These are phyloP conservation scores for Dunaliella primolecta DNA, from an alignment of 139 green algal genomes.

Conservation along the genomic window DNA sequence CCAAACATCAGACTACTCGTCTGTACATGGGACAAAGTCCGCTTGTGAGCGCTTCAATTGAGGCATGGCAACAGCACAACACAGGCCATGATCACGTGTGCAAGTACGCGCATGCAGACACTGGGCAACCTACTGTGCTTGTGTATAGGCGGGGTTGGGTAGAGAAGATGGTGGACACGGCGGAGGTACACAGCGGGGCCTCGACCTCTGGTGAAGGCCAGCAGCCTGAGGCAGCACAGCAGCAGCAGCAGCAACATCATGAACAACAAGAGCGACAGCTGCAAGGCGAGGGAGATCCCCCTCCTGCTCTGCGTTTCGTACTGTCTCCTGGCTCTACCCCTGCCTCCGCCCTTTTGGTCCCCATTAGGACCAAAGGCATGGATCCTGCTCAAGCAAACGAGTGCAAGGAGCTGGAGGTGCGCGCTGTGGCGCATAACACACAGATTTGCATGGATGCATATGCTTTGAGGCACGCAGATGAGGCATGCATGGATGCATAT, in stretches of 20 bases:
- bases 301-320: conserved; percentile 65
- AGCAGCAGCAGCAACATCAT: conserved; percentile 7
- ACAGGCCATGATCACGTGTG: too few species aligned
- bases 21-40: too few species aligned
- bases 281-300: not conserved
- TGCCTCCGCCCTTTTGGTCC: conserved; percentile 59
- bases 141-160: conserved; percentile 61
- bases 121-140: too few species aligned
- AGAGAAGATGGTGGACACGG: conserved; percentile 82
- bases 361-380: conserved; percentile 61
- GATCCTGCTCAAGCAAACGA: conserved; percentile 4
- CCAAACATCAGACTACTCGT: too few species aligned
- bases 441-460: too few species aligned
- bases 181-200: conserved; percentile 16
- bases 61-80: too few species aligned
- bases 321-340: conserved; percentile 69
- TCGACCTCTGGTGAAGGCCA: not conserved
- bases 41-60: too few species aligned
- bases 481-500: too few species aligned
- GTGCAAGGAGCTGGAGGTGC: conserved; percentile 55
- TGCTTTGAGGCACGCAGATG: too few species aligned
- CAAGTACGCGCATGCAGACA: too few species aligned
- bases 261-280: not conserved
- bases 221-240: not conserved
- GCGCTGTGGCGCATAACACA: too few species aligned